Evolutionary conservation across 257 asterid species (phyloP).

Genomic region (Capsicum chinense): DNA sequence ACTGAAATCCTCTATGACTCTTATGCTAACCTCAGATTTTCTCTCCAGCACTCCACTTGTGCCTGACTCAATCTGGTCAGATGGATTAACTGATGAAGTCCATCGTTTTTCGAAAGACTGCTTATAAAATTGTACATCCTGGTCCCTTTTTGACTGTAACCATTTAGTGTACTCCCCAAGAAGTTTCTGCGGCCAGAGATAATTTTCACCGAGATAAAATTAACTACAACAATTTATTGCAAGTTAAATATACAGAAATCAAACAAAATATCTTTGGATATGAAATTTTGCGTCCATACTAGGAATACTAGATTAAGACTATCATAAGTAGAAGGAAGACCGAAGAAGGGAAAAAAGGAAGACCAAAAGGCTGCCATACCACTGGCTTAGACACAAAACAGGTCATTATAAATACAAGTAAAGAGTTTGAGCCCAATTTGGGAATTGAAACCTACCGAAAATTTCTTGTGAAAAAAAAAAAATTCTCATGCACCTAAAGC

Average conservation of each 20-base stretch:
- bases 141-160: slow-evolving; percentile 75
- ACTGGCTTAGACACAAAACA: slow-evolving; percentile 5
- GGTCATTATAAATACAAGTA: slow-evolving; percentile 4
- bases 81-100: slow-evolving; percentile 56
- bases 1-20: slow-evolving; percentile 73
- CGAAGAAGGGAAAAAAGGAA: background rate
- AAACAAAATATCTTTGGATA: background rate
- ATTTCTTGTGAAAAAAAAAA: background rate
- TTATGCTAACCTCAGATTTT: slow-evolving; percentile 56
- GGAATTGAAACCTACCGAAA: background rate
- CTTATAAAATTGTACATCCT: slow-evolving; percentile 62
- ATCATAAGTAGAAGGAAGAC: background rate
- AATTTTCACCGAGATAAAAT: slow-evolving; percentile 13
- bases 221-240: background rate
- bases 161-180: slow-evolving; percentile 72
- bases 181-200: slow-evolving; percentile 53
- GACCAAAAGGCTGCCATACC: slow-evolving; percentile 1
- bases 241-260: slow-evolving; percentile 12
- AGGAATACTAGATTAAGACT: slow-evolving; percentile 7
- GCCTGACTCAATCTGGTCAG: slow-evolving; percentile 51
- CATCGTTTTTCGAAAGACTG: slow-evolving; percentile 78
- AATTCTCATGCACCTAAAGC: background rate
- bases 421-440: background rate
- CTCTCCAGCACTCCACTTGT: slow-evolving; percentile 56
- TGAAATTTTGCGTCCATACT: background rate